A percentile compares a stretch with the other conserved stretches of the same genome.
Conservation (phyloP, 208 protist species). For the Balamuthia mandrillaris region DNA sequence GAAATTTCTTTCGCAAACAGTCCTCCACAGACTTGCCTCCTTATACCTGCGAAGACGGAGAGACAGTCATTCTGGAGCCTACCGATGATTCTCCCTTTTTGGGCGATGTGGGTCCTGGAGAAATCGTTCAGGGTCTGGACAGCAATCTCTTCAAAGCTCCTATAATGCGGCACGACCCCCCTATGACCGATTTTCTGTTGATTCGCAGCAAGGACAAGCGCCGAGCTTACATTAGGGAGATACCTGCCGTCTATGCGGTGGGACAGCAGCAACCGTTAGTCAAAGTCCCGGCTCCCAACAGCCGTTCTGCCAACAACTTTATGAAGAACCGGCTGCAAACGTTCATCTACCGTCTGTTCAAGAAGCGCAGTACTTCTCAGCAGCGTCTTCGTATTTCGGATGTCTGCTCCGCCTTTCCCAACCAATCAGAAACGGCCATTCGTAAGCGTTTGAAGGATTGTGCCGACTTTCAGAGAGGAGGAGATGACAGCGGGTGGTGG, state of each 20-base stretch:
- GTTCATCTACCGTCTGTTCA: slow-evolving; percentile 57
- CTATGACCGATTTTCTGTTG: slow-evolving; percentile 54
- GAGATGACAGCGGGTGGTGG: slow-evolving; percentile 61
- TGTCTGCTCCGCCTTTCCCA: slow-evolving; percentile 49
- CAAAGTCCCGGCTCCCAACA: slow-evolving; percentile 31
- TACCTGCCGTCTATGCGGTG: slow-evolving; percentile 31
- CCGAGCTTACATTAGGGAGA: slow-evolving; percentile 26
- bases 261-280: slow-evolving; percentile 28
- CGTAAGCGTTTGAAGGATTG: slow-evolving; percentile 61
- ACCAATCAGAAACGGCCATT: slow-evolving; percentile 54
- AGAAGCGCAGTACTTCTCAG: slow-evolving; percentile 37
- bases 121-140: slow-evolving; percentile 39
- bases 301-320: slow-evolving; percentile 40
- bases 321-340: slow-evolving; percentile 49
- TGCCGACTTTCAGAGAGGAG: slow-evolving; percentile 62
- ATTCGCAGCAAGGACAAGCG: slow-evolving; percentile 33
- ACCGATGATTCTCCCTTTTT: slow-evolving; percentile 49
- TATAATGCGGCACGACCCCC: slow-evolving; percentile 34
- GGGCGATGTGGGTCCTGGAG: slow-evolving; percentile 40
- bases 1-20: slow-evolving; percentile 44
- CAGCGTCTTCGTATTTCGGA: slow-evolving; percentile 45
- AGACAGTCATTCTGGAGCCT: slow-evolving; percentile 40
- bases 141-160: slow-evolving; percentile 54
- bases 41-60: slow-evolving; percentile 32
- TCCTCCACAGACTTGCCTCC: background rate